A percentile compares a stretch with the other conserved stretches of the same genome.
These are phyloP conservation scores for Metrosideros polymorpha DNA, from an alignment of 441 rosid species.

Conservation along the genomic window DNA sequence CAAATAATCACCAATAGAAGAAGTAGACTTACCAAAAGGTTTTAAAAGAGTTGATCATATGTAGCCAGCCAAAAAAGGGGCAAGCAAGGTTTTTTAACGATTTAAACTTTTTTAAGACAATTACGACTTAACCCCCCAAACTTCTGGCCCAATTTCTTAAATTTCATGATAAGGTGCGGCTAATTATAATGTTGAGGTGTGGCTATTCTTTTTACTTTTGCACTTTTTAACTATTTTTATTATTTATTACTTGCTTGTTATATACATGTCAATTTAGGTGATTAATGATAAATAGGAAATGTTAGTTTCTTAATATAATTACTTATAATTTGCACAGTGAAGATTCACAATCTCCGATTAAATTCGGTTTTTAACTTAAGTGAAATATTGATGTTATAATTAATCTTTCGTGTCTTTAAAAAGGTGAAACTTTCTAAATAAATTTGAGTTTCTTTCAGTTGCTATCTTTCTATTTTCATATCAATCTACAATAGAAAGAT, in stretches of 20 bases:
- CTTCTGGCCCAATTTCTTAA: not conserved
- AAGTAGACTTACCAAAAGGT: not conserved
- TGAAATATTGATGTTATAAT: not conserved
- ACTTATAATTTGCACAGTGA: not conserved
- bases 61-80: not conserved
- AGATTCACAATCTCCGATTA: not conserved
- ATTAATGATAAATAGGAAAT: not conserved
- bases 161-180: not conserved
- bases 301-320: not conserved
- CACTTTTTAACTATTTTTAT: not conserved
- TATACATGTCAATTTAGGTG: not conserved
- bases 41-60: not conserved
- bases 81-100: no score
- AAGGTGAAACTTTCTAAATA: not conserved
- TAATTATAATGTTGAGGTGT: not conserved
- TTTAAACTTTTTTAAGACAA: not conserved
- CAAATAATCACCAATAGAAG: not conserved
- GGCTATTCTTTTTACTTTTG: not conserved
- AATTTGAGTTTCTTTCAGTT: not conserved
- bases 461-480: not conserved
- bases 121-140: not conserved
- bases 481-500: not conserved
- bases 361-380: not conserved
- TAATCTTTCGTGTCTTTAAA: not conserved
- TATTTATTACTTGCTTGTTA: not conserved